Conservation (phyloP, 1,284 basidiomycete species). For the Megacollybia platyphylla region DNA sequence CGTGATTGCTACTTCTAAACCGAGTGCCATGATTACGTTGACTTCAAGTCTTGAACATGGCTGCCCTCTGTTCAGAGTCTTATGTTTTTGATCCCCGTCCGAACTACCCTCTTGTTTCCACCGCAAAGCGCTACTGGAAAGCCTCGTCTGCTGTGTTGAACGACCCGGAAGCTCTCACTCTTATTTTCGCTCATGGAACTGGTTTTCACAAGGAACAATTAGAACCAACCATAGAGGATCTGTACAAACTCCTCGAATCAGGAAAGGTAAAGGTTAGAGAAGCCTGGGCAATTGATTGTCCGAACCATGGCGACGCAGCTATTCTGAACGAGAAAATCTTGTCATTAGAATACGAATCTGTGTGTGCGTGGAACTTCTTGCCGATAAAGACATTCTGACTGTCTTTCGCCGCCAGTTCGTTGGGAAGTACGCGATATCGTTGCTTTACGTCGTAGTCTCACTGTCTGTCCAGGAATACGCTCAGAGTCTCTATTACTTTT, state of each 20-base stretch:
- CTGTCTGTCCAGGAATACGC: slow-evolving; percentile 17
- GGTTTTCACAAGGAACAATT: slow-evolving; percentile 45
- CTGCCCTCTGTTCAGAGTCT: slow-evolving; percentile 13
- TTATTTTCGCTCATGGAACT: slow-evolving; percentile 38
- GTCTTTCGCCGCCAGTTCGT: background rate
- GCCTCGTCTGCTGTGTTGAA: slow-evolving; percentile 16
- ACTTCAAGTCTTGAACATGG: background rate
- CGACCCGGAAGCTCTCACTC: slow-evolving; percentile 28
- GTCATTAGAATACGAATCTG: slow-evolving; percentile 23
- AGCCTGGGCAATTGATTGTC: slow-evolving; percentile 32
- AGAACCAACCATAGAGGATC: slow-evolving; percentile 38
- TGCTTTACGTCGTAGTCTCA: slow-evolving; percentile 6
- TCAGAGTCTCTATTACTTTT: slow-evolving; percentile 18
- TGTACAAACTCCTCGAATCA: slow-evolving; percentile 18
- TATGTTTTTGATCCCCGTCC: slow-evolving; percentile 41
- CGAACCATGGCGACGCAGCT: slow-evolving; percentile 26
- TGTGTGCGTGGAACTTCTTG: slow-evolving; percentile 20
- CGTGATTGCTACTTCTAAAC: too few species aligned
- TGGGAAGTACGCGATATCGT: background rate
- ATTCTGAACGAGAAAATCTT: slow-evolving; percentile 31
- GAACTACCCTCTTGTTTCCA: slow-evolving; percentile 29
- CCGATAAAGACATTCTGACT: too few species aligned
- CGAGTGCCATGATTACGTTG: too few species aligned
- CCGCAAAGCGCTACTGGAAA: slow-evolving; percentile 36
- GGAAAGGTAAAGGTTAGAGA: slow-evolving; percentile 25